Evolutionary conservation across 345 rosid species (phyloP).

Genomic region (Raphanus sativus): DNA sequence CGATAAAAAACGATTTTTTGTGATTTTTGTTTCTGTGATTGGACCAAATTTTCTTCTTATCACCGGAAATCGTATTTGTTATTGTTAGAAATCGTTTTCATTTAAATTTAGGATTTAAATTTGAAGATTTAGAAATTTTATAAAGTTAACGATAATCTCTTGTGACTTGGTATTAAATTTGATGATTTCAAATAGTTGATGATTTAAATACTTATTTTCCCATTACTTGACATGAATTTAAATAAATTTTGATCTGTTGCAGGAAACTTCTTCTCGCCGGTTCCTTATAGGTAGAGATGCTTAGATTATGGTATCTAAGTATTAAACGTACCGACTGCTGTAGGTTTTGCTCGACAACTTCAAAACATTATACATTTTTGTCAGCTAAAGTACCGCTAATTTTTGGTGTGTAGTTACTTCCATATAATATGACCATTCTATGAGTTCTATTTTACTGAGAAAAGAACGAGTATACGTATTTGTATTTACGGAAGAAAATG

Average conservation of each 20-base stretch:
- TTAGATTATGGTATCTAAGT: neutral
- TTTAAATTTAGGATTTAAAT: too few species aligned
- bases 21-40: too few species aligned
- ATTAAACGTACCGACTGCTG: constrained; percentile 10
- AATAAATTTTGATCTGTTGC: neutral
- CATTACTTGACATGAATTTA: neutral
- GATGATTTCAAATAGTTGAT: too few species aligned
- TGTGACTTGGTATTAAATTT: too few species aligned
- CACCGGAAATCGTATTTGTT: too few species aligned
- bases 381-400: constrained; percentile 21
- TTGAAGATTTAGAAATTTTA: too few species aligned
- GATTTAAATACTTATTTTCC: too few species aligned
- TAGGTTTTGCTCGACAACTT: constrained; percentile 20
- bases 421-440: neutral
- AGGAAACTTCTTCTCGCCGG: constrained; percentile 11
- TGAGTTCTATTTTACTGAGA: neutral
- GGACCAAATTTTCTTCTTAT: too few species aligned
- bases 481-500: neutral
- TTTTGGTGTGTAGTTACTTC: neutral
- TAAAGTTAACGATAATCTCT: too few species aligned
- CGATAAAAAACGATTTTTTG: too few species aligned
- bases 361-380: constrained; percentile 27
- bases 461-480: neutral
- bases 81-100: too few species aligned
- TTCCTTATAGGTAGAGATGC: neutral